Base-by-base conservation (phyloP, 1,139 yeast species). In the Hansenula lynferdii region DNA sequence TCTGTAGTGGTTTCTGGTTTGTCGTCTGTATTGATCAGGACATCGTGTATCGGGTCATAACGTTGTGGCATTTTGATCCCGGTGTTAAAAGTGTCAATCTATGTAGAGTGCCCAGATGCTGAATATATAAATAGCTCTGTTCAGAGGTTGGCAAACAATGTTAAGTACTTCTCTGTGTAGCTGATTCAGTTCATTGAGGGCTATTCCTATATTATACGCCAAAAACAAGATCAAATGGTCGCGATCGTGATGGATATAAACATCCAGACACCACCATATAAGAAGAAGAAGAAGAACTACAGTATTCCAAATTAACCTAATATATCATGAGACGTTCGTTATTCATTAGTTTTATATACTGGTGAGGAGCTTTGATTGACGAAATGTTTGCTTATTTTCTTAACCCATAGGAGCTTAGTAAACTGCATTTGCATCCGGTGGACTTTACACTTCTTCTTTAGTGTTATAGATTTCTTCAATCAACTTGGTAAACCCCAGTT, bases 31-130 rank as follows among this genome's bases (percentile, higher is more conserved):
- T 28, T 16, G n/a, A 31, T 21, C 35, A 36, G 20, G n/a, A 32
- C 29, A 28, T 36, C 39, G 18, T 36, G 39, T 6, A 36, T 27
- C 4, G 39, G 39, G 11, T 36, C 39, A 19, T 31, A 36, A 12
- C 29, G 15, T 18, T 27, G 35, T 4, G 32, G 27, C 38, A 35
- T 35, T 18, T 17, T 27, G 9, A 6, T 15, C 6, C 5, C 9
- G 15, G 14, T 21, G 3, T 7, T 19, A 9, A 29, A 18, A n/a
- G 14, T 19, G 9, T 20, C 20, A 14, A 5, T 14, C 32, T 5
- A 14, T 19, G 2, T 10, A 19, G 11, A 28, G 21, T 14, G n/a
- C 31, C 31, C 31, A 28, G 11, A 12, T 28, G 21, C 20, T 19
- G n/a, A n/a, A n/a, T n/a, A n/a, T n/a, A n/a, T n/a, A n/a, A n/a